Conservation (phyloP, 345 rosid genomes). For the Hypericum perforatum region DNA sequence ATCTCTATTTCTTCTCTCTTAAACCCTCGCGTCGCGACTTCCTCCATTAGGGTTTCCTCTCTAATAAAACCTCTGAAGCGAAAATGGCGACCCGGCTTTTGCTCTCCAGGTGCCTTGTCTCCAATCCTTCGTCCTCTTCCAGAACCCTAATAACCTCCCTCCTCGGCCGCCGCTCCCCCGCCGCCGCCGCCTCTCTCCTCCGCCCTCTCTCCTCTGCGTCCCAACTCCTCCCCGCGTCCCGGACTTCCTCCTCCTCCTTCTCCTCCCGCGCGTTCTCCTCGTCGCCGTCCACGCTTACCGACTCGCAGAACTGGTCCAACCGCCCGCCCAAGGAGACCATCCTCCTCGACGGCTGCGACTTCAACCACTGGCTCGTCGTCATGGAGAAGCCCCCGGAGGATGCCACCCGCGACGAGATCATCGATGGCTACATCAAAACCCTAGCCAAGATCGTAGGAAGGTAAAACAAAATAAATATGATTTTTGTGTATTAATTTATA, state of each 20-base stretch:
- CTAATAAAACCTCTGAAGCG: no score
- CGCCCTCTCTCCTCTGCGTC: not conserved
- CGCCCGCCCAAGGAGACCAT: constrained; percentile 90
- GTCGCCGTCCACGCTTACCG: constrained; percentile 56
- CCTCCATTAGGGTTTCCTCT: no score
- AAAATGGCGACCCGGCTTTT: no score
- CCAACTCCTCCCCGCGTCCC: constrained; percentile 2
- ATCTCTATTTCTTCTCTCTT: no score
- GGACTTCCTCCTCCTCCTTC: not conserved
- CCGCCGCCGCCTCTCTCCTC: not conserved
- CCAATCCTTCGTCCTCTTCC: no score
- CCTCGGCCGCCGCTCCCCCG: not conserved
- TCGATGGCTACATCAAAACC: constrained; percentile 62
- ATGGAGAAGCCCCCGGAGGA: constrained; percentile 58
- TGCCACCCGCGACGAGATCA: constrained; percentile 77
- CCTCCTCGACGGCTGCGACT: constrained; percentile 86
- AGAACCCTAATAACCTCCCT: no score
- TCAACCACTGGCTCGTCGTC: constrained; percentile 90
- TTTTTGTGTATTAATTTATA: not conserved
- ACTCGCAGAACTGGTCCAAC: constrained; percentile 84
- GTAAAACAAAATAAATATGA: constrained; percentile 16
- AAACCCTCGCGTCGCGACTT: no score
- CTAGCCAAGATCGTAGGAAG: constrained; percentile 67
- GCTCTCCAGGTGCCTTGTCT: no score
- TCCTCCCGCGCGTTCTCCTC: constrained; percentile 29